Conservation (phyloP, 2,329 filamentous ascomycete species). For the Aspergillus sp. region DNA sequence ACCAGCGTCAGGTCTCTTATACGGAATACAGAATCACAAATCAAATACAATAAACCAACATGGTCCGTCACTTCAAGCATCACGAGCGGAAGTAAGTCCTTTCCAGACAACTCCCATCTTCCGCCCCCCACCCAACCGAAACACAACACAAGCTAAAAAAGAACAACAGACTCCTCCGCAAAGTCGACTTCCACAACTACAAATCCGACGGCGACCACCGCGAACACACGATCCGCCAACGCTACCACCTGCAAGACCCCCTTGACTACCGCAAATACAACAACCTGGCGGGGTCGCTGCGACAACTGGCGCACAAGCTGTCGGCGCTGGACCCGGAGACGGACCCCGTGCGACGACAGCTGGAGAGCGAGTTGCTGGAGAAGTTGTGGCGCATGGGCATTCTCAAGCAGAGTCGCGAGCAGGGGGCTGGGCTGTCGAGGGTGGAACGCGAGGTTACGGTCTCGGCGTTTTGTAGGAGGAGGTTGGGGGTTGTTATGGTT, state of each 20-base stretch:
- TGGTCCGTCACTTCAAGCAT: conserved; percentile 94
- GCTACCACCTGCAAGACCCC: conserved; percentile 86
- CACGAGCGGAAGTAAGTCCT: conserved; percentile 71
- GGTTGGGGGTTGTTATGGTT: conserved; percentile 86
- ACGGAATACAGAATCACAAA: background rate
- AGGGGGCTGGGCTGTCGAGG: conserved; percentile 58
- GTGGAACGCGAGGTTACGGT: conserved; percentile 88
- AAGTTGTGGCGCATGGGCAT: conserved; percentile 93
- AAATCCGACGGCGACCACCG: conserved; percentile 82
- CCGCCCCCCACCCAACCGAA: background rate
- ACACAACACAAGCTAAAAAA: background rate
- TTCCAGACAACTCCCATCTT: background rate
- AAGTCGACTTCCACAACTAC: conserved; percentile 92
- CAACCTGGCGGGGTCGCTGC: conserved; percentile 66
- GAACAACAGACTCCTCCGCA: conserved; percentile 57
- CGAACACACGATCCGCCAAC: conserved; percentile 67
- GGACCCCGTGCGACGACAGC: conserved; percentile 68
- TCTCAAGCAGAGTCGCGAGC: conserved; percentile 63
- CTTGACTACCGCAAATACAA: conserved; percentile 70
- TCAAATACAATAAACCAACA: conserved; percentile 34
- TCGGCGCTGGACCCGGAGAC: conserved; percentile 69
- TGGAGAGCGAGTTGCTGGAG: conserved; percentile 78
- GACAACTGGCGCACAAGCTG: conserved; percentile 82
- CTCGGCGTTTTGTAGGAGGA: conserved; percentile 72
- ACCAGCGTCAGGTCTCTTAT: background rate